A percentile compares a stretch with the other conserved stretches of the same genome.
These are phyloP conservation scores for Carex myosuroides DNA, from an alignment of 176 grass and related monocot genomes.

Conservation along the genomic window DNA sequence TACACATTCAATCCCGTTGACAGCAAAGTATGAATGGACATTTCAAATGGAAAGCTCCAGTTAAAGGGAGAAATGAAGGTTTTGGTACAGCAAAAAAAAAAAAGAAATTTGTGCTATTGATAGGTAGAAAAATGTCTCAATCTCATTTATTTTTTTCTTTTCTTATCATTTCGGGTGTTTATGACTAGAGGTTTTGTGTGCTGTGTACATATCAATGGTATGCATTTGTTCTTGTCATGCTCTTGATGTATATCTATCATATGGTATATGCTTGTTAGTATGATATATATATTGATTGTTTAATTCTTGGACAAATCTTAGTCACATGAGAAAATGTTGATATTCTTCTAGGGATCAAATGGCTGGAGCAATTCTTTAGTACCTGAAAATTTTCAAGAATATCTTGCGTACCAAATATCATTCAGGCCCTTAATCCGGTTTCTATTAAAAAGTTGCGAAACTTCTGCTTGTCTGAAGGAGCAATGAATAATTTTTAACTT, in stretches of 20 bases:
- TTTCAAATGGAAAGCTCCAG: neutral
- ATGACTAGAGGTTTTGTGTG: neutral
- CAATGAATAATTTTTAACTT: neutral
- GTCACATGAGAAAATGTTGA: neutral
- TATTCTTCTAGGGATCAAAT: neutral
- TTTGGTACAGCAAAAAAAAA: neutral
- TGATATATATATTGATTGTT: constrained; percentile 13
- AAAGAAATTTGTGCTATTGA: neutral
- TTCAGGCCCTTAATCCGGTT: neutral
- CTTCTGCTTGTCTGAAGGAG: neutral
- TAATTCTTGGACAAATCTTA: neutral
- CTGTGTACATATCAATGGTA: constrained; percentile 19
- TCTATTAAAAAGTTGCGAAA: neutral
- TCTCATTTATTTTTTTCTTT: neutral
- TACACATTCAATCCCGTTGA: constrained; percentile 10
- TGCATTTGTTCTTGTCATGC: neutral
- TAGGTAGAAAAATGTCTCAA: neutral
- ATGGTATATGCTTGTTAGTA: neutral
- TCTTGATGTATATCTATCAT: neutral
- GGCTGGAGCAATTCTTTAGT: neutral
- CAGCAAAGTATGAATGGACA: constrained; percentile 1
- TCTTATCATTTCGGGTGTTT: neutral
- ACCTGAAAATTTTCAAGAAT: neutral
- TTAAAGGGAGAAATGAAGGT: neutral
- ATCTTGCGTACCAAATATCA: neutral